Conservation (phyloP, 1,284 basidiomycete species). For the Sphagnurus paluster region DNA sequence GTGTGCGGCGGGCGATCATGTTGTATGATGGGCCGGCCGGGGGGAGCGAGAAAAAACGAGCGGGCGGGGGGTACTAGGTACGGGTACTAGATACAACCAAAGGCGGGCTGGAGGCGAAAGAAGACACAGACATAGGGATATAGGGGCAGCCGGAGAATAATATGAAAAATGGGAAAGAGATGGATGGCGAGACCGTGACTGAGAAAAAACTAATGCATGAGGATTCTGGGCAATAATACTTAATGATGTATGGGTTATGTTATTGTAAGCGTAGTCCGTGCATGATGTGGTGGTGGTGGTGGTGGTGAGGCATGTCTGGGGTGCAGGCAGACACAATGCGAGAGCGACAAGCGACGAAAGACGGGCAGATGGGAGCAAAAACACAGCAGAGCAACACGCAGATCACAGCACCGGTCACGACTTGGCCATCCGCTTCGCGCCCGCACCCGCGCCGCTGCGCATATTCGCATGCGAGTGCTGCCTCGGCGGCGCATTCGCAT, state of each 20-base stretch:
- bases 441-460: slow-evolving; percentile 9
- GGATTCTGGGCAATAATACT: not conserved
- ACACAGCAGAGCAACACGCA: slow-evolving; percentile 1
- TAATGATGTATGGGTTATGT: not conserved
- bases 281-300: not conserved
- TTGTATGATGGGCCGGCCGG: too few species aligned
- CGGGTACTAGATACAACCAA: too few species aligned
- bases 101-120: too few species aligned
- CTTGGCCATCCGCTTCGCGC: slow-evolving; percentile 19
- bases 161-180: too few species aligned
- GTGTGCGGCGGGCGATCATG: too few species aligned
- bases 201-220: not conserved
- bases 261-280: not conserved
- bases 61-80: too few species aligned
- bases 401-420: slow-evolving; percentile 14
- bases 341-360: not conserved
- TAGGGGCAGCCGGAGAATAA: not conserved
- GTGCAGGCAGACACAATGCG: too few species aligned
- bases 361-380: not conserved
- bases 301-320: too few species aligned
- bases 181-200: not conserved
- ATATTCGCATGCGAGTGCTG: slow-evolving; percentile 13
- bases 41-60: too few species aligned
- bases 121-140: too few species aligned
- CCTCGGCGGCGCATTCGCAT: slow-evolving; percentile 23